phyloP scores from a whole-genome alignment of 2,329 filamentous ascomycete species.

The Aureobasidium leucospermi region DNA sequence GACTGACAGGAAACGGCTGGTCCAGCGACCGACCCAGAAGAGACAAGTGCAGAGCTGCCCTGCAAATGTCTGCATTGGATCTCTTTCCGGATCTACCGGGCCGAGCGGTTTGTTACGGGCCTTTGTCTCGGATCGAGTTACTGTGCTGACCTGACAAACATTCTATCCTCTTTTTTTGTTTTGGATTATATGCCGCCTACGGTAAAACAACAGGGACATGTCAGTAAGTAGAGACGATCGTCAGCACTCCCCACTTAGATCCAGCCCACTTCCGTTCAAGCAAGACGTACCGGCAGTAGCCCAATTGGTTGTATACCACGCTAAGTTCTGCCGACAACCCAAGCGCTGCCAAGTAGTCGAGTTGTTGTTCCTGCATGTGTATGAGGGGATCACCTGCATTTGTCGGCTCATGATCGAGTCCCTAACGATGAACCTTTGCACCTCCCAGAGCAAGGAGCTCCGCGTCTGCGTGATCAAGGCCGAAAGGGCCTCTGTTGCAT shows the following conservation, averaged over 20 bases:
- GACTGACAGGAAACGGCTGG: constrained; percentile 10
- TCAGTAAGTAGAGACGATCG: constrained; percentile 11
- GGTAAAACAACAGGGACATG: constrained; percentile 6
- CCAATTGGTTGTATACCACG: background rate
- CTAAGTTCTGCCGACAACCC: constrained; percentile 7
- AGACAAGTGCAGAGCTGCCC: constrained; percentile 9
- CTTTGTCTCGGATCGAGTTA: constrained; percentile 10
- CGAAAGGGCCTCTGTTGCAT: constrained; percentile 11
- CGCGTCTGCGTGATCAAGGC: constrained; percentile 14
- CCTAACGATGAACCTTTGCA: constrained; percentile 6
- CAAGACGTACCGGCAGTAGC: constrained; percentile 10
- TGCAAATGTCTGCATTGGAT: constrained; percentile 11
- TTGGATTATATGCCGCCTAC: background rate
- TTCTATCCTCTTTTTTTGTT: constrained; percentile 7
- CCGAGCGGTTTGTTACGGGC: constrained; percentile 10
- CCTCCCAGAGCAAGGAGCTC: constrained; percentile 11
- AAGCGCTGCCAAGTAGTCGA: constrained; percentile 10
- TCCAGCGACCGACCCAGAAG: constrained; percentile 2
- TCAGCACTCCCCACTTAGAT: constrained; percentile 5
- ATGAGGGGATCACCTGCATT: constrained; percentile 12
- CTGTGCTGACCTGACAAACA: constrained; percentile 14
- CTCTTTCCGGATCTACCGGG: constrained; percentile 10
- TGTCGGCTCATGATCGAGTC: constrained; percentile 10
- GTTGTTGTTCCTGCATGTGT: constrained; percentile 12
- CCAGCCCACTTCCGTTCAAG: background rate